These are phyloP conservation scores for Vigna nakashimae DNA, from an alignment of 306 rosid species.

Conservation along the genomic window DNA sequence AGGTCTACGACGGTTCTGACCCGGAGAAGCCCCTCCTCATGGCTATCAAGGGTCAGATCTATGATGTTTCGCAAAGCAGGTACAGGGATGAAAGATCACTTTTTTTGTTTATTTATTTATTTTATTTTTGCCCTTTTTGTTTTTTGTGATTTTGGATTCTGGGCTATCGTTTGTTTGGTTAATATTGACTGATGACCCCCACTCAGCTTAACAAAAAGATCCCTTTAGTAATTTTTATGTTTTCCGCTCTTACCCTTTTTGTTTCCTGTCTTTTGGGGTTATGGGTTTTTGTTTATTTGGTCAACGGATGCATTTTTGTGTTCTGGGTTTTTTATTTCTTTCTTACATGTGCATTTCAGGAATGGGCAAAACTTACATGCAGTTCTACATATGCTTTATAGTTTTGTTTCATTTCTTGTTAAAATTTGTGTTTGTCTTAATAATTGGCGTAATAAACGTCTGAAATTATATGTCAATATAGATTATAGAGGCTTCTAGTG, in stretches of 20 bases:
- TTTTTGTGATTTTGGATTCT: not conserved
- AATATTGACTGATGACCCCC: not conserved
- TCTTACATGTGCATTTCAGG: not conserved
- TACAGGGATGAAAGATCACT: not conserved
- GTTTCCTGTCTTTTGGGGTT: slow-evolving; percentile 33
- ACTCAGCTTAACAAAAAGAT: not conserved
- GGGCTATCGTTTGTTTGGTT: not conserved
- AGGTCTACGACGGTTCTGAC: slow-evolving; percentile 78
- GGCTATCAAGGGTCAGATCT: slow-evolving; percentile 99
- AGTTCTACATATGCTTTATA: not conserved
- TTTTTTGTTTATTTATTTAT: not conserved
- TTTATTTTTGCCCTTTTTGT: not conserved
- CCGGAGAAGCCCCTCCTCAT: slow-evolving; percentile 80
- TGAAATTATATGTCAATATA: not conserved
- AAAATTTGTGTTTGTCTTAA: not conserved
- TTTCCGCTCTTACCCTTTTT: not conserved
- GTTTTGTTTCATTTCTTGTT: not conserved
- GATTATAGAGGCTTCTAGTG: too few species aligned
- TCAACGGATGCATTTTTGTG: slow-evolving; percentile 4
- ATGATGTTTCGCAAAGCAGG: slow-evolving; percentile 97
- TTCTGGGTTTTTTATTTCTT: slow-evolving; percentile 23
- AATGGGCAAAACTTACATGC: not conserved
- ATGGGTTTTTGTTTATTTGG: not conserved
- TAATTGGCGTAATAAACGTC: not conserved
- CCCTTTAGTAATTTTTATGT: not conserved